phyloP scores from a whole-genome alignment of 805 yeast genomes.

The Kodamaea leandrae region DNA sequence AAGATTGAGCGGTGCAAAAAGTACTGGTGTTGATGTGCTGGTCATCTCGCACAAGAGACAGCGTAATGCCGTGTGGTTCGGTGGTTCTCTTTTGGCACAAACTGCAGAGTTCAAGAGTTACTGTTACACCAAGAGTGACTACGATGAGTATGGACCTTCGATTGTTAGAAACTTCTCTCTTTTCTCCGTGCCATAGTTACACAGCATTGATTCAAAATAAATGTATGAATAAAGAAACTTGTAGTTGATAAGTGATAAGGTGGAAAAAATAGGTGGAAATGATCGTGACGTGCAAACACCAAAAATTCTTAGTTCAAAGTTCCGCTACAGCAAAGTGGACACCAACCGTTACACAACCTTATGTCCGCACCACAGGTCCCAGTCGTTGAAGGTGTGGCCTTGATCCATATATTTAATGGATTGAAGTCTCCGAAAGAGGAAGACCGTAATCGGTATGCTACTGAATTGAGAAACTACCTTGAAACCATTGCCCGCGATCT shows the following conservation, averaged over 20 bases:
- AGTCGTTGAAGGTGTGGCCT: conserved; percentile 47
- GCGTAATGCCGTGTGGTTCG: conserved; percentile 99
- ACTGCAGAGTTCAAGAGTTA: conserved; percentile 94
- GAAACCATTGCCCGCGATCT: conserved; percentile 75
- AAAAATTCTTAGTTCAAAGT: not conserved
- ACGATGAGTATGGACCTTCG: conserved; percentile 96
- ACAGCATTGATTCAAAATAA: not conserved
- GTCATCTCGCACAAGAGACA: conserved; percentile 97
- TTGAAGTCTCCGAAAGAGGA: conserved; percentile 43
- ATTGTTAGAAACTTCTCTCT: conserved; percentile 96
- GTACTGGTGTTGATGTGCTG: conserved; percentile 95
- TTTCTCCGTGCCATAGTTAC: conserved; percentile 76
- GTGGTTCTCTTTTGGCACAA: conserved; percentile 95
- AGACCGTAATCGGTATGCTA: conserved; percentile 55
- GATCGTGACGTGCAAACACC: not conserved
- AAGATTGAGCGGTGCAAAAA: conserved; percentile 65
- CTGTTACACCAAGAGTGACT: conserved; percentile 95
- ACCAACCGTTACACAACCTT: not conserved
- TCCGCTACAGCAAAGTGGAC: not conserved
- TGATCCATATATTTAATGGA: conserved; percentile 53
- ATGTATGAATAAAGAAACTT: not conserved
- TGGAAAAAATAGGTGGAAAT: no score
- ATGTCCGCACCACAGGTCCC: conserved; percentile 29
- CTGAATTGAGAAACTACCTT: conserved; percentile 67
- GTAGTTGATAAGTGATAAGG: not conserved